phyloP scores from a whole-genome alignment of 2,329 filamentous ascomycete species.

The Botrytis aclada region DNA sequence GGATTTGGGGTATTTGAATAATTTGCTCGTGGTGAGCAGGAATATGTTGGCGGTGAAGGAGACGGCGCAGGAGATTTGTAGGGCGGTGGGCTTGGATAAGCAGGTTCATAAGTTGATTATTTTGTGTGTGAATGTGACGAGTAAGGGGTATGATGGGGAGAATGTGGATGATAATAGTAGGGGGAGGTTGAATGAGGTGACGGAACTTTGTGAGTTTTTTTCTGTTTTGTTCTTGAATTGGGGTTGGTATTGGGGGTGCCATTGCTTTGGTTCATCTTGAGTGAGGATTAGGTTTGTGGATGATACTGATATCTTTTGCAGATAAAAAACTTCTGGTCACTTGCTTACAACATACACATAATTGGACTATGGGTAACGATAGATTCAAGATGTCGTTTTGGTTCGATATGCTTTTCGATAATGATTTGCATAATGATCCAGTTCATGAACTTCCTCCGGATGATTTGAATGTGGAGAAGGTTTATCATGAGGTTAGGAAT shows the following conservation, averaged over 20 bases:
- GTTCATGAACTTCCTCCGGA: conserved; percentile 48
- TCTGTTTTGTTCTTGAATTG: neutral
- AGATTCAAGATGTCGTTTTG: conserved; percentile 69
- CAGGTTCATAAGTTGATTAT: conserved; percentile 65
- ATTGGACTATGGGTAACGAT: conserved; percentile 67
- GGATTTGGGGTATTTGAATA: conserved; percentile 61
- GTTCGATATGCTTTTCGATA: conserved; percentile 63
- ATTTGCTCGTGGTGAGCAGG: conserved; percentile 63
- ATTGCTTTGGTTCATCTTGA: neutral
- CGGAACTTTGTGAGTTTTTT: conserved; percentile 55
- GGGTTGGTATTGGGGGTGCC: neutral
- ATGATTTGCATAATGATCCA: conserved; percentile 50
- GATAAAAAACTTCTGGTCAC: conserved; percentile 66
- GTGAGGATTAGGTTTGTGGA: neutral
- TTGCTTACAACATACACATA: conserved; percentile 63
- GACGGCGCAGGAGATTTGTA: conserved; percentile 63
- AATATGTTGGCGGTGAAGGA: conserved; percentile 64
- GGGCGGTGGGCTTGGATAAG: conserved; percentile 62
- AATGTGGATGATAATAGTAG: conserved; percentile 55
- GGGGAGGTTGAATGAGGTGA: conserved; percentile 58
- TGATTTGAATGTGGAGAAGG: conserved; percentile 53
- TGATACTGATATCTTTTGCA: conserved; percentile 33
- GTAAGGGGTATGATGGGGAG: conserved; percentile 65
- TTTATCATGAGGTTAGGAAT: conserved; percentile 59
- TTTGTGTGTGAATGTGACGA: conserved; percentile 63